Conservation (phyloP, 495 filamentous ascomycete species). For the Neurospora sp. region DNA sequence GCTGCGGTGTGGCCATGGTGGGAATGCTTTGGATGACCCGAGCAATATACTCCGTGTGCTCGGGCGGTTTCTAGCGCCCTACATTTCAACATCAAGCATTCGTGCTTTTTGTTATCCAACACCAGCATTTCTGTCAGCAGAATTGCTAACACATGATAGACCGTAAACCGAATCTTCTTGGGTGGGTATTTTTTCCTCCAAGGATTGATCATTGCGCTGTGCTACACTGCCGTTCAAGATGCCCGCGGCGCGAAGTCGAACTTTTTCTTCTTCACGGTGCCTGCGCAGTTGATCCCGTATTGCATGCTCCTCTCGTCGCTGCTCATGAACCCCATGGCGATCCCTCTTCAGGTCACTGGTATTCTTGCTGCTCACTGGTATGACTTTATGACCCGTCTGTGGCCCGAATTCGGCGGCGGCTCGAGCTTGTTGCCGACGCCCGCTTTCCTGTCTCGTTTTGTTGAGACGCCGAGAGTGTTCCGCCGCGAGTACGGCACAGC, state of each 20-base stretch:
- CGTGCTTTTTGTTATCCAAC: slow-evolving; percentile 3
- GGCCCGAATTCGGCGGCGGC: slow-evolving; percentile 74
- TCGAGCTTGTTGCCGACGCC: slow-evolving; percentile 63
- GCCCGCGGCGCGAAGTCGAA: slow-evolving; percentile 59
- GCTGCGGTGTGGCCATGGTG: slow-evolving; percentile 80
- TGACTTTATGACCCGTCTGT: slow-evolving; percentile 75
- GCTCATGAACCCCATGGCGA: slow-evolving; percentile 40
- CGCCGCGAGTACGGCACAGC: slow-evolving; percentile 52
- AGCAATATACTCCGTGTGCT: slow-evolving; percentile 49
- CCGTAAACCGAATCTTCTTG: slow-evolving; percentile 40
- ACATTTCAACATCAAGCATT: slow-evolving; percentile 46
- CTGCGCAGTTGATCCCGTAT: slow-evolving; percentile 63
- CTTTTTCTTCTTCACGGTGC: slow-evolving; percentile 71
- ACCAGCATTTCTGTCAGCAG: not conserved
- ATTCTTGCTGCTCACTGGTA: slow-evolving; percentile 75
- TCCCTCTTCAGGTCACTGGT: slow-evolving; percentile 49
- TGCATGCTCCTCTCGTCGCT: slow-evolving; percentile 63
- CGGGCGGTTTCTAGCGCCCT: slow-evolving; percentile 76
- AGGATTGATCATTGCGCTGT: slow-evolving; percentile 64
- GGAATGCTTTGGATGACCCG: slow-evolving; percentile 81
- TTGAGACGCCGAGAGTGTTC: slow-evolving; percentile 36
- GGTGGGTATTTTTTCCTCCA: slow-evolving; percentile 44
- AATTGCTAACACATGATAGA: slow-evolving; percentile 24
- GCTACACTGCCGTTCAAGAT: slow-evolving; percentile 75
- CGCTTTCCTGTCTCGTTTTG: slow-evolving; percentile 49